Evolutionary conservation across 2,329 filamentous ascomycete genomes (phyloP), one percentile per base, ranked within the genome.

Genomic region (Exserohilum turcica): DNA sequence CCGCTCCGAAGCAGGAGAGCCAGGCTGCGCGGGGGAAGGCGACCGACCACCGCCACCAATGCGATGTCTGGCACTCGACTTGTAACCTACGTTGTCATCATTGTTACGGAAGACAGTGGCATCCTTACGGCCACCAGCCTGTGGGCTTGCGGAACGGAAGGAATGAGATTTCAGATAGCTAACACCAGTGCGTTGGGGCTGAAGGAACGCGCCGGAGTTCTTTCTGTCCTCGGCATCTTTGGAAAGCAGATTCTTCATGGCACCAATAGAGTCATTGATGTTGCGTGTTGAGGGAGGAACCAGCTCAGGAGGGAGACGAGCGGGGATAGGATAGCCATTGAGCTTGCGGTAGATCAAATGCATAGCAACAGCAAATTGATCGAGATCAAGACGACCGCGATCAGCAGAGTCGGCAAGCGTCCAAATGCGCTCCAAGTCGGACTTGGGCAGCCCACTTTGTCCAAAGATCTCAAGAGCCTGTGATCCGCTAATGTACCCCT

Each of bases 331-430:
- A 69, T 97, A 97, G 31, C 93, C 93, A 67, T 99, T 97, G 47
- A 99, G 83, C 73, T 95, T 96, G 66, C 94, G 85, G 78, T 99
- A 99, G 67, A 99, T 99, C 76, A 99, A 79, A 82, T 99, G 94
- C 94, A 99, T 99, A 8, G 92, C 92, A 46, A 99, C 93, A 7
- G 94, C 92, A 71, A 99, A 99, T 71, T 99, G 94, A 72, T 99
- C 94, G 68, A 97, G 85, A 67, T 99, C 92, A 27, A 99, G 83
- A 50, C 92, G 89, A 15, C 94, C 94, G 74, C 94, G 94, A 75
- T 99, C 97, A 60, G 92, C 89, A 28, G 92, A 89, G 72, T 99
- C 94, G 3, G 93, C 89, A 53, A 99, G 80, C 8, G 94, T 97
- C 94, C 94, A 99, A 44, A 97, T 87, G 28, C 89, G 84, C 75